Evolutionary conservation across 2,329 filamentous ascomycete genomes (phyloP).

Genomic region (Sporothrix pseudoabietina): DNA sequence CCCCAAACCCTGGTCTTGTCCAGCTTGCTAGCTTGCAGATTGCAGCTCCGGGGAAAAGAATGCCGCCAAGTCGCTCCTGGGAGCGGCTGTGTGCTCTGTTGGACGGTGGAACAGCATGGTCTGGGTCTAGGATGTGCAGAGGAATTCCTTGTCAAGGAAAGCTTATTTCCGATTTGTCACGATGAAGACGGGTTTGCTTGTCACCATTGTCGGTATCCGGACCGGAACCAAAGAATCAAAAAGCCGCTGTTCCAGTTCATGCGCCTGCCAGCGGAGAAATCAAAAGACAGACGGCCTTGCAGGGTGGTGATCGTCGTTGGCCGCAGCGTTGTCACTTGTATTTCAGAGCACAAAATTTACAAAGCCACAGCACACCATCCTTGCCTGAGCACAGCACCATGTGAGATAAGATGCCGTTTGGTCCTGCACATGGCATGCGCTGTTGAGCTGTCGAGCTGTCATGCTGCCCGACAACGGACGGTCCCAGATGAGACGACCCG

Average conservation of each 20-base stretch:
- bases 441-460: background rate
- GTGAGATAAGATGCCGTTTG: slow-evolving; percentile 1
- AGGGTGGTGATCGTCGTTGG: background rate
- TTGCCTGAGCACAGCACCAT: background rate
- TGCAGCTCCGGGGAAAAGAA: background rate
- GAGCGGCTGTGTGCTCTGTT: background rate
- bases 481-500: background rate
- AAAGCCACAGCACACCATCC: background rate
- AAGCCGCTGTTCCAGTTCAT: background rate
- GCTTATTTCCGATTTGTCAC: slow-evolving; percentile 2
- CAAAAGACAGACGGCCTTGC: background rate
- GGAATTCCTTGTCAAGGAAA: background rate
- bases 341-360: background rate
- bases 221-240: background rate
- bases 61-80: slow-evolving; percentile 7
- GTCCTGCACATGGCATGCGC: background rate
- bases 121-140: background rate
- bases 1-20: background rate
- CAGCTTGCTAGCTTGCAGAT: too few species aligned
- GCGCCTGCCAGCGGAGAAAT: background rate
- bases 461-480: slow-evolving; percentile 15
- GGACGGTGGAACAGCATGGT: background rate
- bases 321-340: background rate
- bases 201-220: background rate
- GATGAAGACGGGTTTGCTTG: background rate